These are phyloP conservation scores for Tolypocladium nubicola DNA, from an alignment of 2,329 filamentous ascomycete species.

Conservation along the genomic window DNA sequence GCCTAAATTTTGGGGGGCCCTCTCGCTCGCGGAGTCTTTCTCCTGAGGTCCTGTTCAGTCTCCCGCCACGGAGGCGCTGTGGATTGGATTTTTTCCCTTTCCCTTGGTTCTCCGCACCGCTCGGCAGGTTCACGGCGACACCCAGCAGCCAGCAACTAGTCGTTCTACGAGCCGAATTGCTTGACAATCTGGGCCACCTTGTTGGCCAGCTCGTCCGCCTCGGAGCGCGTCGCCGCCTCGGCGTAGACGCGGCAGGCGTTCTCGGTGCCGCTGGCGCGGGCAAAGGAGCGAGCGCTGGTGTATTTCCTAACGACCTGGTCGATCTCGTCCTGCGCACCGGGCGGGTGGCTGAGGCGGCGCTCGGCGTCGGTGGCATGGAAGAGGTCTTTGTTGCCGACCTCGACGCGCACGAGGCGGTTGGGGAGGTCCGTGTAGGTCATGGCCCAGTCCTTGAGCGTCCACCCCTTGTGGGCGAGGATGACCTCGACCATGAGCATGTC, in stretches of 20 bases:
- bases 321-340: conserved; percentile 74
- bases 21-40: not conserved
- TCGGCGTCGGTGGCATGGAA: conserved; percentile 93
- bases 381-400: conserved; percentile 76
- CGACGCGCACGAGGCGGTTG: conserved; percentile 87
- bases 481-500: conserved; percentile 95
- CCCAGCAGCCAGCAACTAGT: not conserved
- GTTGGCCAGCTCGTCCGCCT: conserved; percentile 82
- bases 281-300: conserved; percentile 80
- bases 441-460: conserved; percentile 85
- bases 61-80: not conserved
- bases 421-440: conserved; percentile 88
- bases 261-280: conserved; percentile 86
- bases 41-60: not conserved
- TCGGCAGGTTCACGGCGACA: not conserved
- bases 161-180: conserved; percentile 32
- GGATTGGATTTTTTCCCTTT: not conserved
- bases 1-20: not conserved
- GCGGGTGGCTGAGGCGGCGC: conserved; percentile 70
- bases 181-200: conserved; percentile 71
- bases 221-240: conserved; percentile 78
- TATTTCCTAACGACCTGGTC: conserved; percentile 85
- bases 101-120: not conserved
- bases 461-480: conserved; percentile 89
- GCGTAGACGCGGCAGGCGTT: conserved; percentile 95